Conservation (phyloP, 2,329 filamentous ascomycete species). For the Orbilia blumenaviensis region DNA sequence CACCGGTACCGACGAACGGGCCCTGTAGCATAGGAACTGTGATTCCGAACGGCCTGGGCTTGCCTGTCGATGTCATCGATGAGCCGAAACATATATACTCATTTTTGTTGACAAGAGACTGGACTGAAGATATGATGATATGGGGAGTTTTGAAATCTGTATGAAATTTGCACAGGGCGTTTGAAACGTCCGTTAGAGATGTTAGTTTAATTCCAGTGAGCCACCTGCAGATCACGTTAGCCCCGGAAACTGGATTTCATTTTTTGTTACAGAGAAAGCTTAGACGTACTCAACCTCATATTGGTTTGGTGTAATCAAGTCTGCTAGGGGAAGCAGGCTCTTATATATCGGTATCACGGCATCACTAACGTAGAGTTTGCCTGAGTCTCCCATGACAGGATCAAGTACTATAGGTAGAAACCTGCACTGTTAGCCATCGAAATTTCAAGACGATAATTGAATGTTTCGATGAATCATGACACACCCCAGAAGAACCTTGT, state of each 20-base stretch:
- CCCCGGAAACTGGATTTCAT: not conserved
- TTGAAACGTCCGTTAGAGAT: conserved; percentile 75
- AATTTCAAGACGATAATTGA: not conserved
- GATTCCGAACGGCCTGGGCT: conserved; percentile 85
- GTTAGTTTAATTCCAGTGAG: conserved; percentile 85
- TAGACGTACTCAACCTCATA: conserved; percentile 87
- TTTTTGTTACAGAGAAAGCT: not conserved
- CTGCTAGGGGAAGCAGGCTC: conserved; percentile 78
- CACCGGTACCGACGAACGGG: conserved; percentile 95
- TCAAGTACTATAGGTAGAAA: conserved; percentile 73
- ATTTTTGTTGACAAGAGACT: conserved; percentile 66
- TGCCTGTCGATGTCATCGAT: conserved; percentile 71
- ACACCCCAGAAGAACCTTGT: conserved; percentile 83
- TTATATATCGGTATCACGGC: conserved; percentile 94
- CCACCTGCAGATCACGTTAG: conserved; percentile 66
- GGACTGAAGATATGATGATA: conserved; percentile 90
- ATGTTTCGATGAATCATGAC: conserved; percentile 53
- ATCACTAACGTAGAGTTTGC: conserved; percentile 86
- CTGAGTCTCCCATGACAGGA: conserved; percentile 98
- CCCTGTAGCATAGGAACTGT: conserved; percentile 86
- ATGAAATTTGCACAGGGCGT: conserved; percentile 81
- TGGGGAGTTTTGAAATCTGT: conserved; percentile 79
- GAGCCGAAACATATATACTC: conserved; percentile 77
- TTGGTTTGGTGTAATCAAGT: conserved; percentile 93
- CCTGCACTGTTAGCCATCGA: not conserved